Base-by-base conservation (phyloP, 257 asterid genomes). In the Striga asiatica region DNA sequence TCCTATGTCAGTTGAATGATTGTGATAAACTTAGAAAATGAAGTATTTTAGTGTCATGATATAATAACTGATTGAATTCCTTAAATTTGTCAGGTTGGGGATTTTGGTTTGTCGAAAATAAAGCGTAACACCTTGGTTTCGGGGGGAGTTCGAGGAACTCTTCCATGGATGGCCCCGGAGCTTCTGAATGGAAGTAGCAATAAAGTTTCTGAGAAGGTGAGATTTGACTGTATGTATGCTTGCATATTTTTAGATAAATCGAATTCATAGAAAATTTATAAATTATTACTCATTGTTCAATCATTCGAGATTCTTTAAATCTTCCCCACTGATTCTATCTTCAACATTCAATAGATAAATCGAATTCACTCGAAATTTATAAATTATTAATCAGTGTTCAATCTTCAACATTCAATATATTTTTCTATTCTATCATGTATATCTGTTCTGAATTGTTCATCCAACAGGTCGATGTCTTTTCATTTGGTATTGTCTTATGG, bases 401-500 rank as follows among this genome's bases (percentile, higher is more conserved):
- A n/a, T n/a, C n/a, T n/a, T n/a, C n/a, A n/a, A n/a, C n/a, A n/a
- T n/a, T n/a, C n/a, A n/a, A n/a, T n/a, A n/a, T n/a, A n/a, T n/a
- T n/a, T n/a, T n/a, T n/a, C n/a, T n/a, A n/a, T n/a, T n/a, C n/a
- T n/a, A n/a, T n/a, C n/a, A n/a, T n/a, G n/a, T n/a, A n/a, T n/a
- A n/a, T 27, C 4, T 25, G 17, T 29, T 14, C 41, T 14, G 22
- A 10, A 24, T 59, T 66, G 37, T 48, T 61, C 46, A 25, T 42
- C 23, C 53, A 46, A 54, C 85, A 88, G 97, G 97, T 88, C 45
- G 97, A 88, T 64, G 97, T 83, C 47, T 88, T 88, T 69, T 88
- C 97, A 63, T 88, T 88, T 66, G 97, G 97, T 35, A 82, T 88
- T 70, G 94, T 88, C 56, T 62, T 88, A 78, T 88, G 97, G 97